These are phyloP conservation scores for Lecanicillium sp. DNA, from an alignment of 2,329 filamentous ascomycete genomes.

Conservation along the genomic window DNA sequence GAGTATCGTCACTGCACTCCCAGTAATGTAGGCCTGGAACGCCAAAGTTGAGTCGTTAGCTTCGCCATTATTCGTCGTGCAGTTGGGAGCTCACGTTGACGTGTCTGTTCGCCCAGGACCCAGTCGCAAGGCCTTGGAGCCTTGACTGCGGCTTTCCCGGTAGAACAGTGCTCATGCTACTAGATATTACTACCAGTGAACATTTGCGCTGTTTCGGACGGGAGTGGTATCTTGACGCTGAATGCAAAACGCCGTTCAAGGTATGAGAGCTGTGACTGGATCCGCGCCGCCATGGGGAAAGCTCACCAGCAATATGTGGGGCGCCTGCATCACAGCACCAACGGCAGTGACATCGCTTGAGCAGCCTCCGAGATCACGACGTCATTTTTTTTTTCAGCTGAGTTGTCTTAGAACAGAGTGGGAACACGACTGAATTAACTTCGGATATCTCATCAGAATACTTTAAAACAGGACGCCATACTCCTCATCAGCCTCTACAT, in stretches of 20 bases:
- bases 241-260: background rate
- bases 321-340: background rate
- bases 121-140: conserved; percentile 70
- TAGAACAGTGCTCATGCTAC: conserved; percentile 70
- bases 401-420: too few species aligned
- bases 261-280: background rate
- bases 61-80: conserved; percentile 11
- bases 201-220: conserved; percentile 6
- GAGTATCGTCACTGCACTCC: conserved; percentile 80
- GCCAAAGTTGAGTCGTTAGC: conserved; percentile 8
- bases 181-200: conserved; percentile 17
- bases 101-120: conserved; percentile 65
- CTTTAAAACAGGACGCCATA: too few species aligned
- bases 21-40: conserved; percentile 76
- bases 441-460: too few species aligned
- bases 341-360: background rate
- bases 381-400: too few species aligned
- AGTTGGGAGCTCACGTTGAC: conserved; percentile 55
- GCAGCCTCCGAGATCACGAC: too few species aligned
- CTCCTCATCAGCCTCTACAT: too few species aligned
- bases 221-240: background rate
- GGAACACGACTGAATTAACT: too few species aligned
- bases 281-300: conserved; percentile 1
- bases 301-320: conserved; percentile 12
- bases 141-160: conserved; percentile 72